Conservation (phyloP, 1,139 yeast genomes). For the Saccharomyces hybrid region DNA sequence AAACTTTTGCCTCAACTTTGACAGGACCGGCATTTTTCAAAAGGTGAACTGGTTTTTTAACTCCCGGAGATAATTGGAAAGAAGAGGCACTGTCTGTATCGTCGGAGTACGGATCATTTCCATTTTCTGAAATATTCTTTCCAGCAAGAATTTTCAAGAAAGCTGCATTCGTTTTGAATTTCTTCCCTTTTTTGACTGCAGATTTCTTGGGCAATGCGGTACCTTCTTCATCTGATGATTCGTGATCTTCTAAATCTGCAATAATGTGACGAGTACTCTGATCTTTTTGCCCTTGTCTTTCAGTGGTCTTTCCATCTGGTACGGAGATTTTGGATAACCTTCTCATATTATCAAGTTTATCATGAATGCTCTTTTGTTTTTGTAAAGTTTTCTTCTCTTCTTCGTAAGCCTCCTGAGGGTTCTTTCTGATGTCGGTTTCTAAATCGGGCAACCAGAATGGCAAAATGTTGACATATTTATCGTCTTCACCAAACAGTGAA, state of each 20-base stretch:
- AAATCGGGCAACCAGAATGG: constrained; percentile 95
- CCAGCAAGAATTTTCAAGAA: constrained; percentile 29
- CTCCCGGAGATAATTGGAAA: constrained; percentile 71
- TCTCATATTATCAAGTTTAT: constrained; percentile 37
- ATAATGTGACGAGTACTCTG: background rate
- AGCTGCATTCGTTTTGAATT: constrained; percentile 17
- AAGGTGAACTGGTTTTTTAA: constrained; percentile 66
- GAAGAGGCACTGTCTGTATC: constrained; percentile 60
- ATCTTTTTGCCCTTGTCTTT: background rate
- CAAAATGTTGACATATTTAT: constrained; percentile 61
- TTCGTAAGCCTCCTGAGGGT: constrained; percentile 67
- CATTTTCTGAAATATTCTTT: constrained; percentile 29
- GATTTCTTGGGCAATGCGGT: constrained; percentile 6
- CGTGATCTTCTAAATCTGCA: constrained; percentile 38
- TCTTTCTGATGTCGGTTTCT: constrained; percentile 69
- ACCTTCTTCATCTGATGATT: constrained; percentile 37
- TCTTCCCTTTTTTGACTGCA: constrained; percentile 7
- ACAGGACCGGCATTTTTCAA: constrained; percentile 87
- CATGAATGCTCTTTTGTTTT: constrained; percentile 43
- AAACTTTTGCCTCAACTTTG: constrained; percentile 92
- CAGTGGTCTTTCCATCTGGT: background rate
- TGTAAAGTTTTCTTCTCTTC: constrained; percentile 42
- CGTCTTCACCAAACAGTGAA: constrained; percentile 75
- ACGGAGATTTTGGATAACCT: constrained; percentile 22
- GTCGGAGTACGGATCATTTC: constrained; percentile 68